Evolutionary conservation across 257 asterid genomes (phyloP).

Genomic region (Penstemon davidsonii): DNA sequence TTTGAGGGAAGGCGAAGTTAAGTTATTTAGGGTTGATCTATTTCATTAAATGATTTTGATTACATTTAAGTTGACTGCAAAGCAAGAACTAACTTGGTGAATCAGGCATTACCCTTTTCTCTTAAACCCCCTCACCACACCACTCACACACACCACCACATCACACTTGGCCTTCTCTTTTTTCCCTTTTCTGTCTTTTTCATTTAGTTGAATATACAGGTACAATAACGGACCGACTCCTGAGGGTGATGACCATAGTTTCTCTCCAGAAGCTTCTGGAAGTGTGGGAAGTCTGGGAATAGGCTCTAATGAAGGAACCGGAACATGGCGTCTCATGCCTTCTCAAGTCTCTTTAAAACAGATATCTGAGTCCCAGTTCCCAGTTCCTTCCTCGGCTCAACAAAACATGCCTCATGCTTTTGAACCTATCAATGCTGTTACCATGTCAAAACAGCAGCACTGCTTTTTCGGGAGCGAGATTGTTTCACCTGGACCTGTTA

Average conservation of each 20-base stretch:
- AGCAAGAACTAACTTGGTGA: neutral
- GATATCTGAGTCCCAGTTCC: slow-evolving; percentile 49
- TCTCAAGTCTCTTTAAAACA: slow-evolving; percentile 61
- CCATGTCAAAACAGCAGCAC: slow-evolving; percentile 63
- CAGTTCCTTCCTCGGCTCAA: slow-evolving; percentile 45
- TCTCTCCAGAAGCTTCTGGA: slow-evolving; percentile 60
- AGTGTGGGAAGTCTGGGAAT: slow-evolving; percentile 54
- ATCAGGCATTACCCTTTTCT: neutral
- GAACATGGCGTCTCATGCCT: slow-evolving; percentile 66
- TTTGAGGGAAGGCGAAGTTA: neutral
- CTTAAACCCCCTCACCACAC: neutral
- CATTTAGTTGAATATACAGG: slow-evolving; percentile 41
- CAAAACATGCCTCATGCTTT: slow-evolving; percentile 44
- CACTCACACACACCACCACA: neutral
- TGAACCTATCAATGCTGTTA: slow-evolving; percentile 47
- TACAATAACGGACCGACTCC: slow-evolving; percentile 57
- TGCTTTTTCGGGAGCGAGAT: slow-evolving; percentile 64
- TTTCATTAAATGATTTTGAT: neutral
- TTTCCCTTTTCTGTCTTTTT: neutral
- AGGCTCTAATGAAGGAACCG: slow-evolving; percentile 49
- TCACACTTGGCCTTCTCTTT: too few relatives aligned
- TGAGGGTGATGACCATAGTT: slow-evolving; percentile 51
- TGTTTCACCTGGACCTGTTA: slow-evolving; percentile 44
- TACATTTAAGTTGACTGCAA: neutral
- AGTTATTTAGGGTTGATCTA: neutral